Evolutionary conservation across 169 alveolate genomes (phyloP), one percentile per base, ranked within the genome.

Genomic region (Miamiensis avidus): DNA sequence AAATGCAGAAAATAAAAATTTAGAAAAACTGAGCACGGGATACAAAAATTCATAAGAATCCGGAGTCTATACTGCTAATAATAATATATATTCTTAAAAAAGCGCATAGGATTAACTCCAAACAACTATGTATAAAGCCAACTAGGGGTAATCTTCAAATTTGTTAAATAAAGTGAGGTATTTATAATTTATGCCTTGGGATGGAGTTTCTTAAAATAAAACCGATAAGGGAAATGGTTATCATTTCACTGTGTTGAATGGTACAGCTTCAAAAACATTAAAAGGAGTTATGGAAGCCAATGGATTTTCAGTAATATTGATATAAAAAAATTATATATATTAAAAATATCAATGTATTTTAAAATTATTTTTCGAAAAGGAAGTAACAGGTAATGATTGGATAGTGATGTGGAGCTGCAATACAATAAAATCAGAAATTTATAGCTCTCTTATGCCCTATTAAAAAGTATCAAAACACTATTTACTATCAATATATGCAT

Each of bases 201-300:
- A 75, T 29, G 91, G 91, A 31, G 76, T 72, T 49, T 49, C 82
- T 4, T 4, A 11, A 73, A 82, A 64, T 65, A 76, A 88, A 74
- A 82, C 78, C 30, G 86, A 88, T 25, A 75, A 84, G 28, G 94
- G 89, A 78, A 88, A 84, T 75, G 95, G 95, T 30, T 93, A 93
- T 84, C 86, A 89, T 74, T 93, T 74, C 78, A 90, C 69, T 49
- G 69, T 85, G 31, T 83, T 87, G 32, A 78, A 77, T 29, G 88
- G 91, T 29, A 73, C 90, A 29, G 92, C 88, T 64, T 86, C 89
- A 0, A 92, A 91, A 85, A 49, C 92, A 15, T 84, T 94, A 28
- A 76, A 92, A 73, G 93, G 89, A 64, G 76, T 93, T 15, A 73
- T 94, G 72, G 97, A 94, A 86, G 96, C 90, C 30, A 94, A 94